These are phyloP conservation scores for Diplosphaera chodatii DNA, from an alignment of 139 green algal species.

Conservation along the genomic window DNA sequence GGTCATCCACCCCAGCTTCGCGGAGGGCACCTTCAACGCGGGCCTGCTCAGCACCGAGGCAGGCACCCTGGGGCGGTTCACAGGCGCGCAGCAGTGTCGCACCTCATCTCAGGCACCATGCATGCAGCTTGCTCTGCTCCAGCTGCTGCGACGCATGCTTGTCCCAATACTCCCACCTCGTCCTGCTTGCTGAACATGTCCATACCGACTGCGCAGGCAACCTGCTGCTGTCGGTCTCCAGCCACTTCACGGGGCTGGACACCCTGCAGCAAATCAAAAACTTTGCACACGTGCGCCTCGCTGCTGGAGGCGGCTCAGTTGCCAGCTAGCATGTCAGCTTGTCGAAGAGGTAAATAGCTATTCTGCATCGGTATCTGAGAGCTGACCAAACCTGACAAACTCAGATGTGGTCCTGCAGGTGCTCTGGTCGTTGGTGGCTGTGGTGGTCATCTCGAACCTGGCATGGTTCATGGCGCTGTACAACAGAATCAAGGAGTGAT, in stretches of 20 bases:
- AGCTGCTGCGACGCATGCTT: too few relatives aligned
- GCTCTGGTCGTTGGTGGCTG: not conserved
- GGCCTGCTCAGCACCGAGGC: slow-evolving; percentile 38
- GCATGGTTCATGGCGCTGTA: not conserved
- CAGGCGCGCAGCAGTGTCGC: too few relatives aligned
- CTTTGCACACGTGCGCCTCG: slow-evolving; percentile 4
- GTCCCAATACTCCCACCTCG: too few relatives aligned
- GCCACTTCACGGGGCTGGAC: slow-evolving; percentile 8
- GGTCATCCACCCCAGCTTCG: slow-evolving; percentile 24
- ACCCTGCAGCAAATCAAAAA: slow-evolving; percentile 2
- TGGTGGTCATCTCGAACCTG: not conserved
- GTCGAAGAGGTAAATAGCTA: too few relatives aligned
- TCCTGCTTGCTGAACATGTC: too few relatives aligned
- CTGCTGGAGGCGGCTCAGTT: too few relatives aligned
- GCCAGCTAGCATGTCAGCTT: too few relatives aligned
- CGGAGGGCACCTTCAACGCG: slow-evolving; percentile 31
- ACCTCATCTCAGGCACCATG: too few relatives aligned
- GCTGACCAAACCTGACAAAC: too few relatives aligned
- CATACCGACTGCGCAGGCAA: too few relatives aligned
- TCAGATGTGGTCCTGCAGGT: not conserved
- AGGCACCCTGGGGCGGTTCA: slow-evolving; percentile 36
- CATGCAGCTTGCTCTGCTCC: too few relatives aligned
- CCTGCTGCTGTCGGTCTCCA: slow-evolving; percentile 18
- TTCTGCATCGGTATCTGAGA: too few relatives aligned
- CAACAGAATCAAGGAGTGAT: not conserved